Base-by-base conservation (phyloP, 495 filamentous ascomycete species). In the Neurospora sp. region DNA sequence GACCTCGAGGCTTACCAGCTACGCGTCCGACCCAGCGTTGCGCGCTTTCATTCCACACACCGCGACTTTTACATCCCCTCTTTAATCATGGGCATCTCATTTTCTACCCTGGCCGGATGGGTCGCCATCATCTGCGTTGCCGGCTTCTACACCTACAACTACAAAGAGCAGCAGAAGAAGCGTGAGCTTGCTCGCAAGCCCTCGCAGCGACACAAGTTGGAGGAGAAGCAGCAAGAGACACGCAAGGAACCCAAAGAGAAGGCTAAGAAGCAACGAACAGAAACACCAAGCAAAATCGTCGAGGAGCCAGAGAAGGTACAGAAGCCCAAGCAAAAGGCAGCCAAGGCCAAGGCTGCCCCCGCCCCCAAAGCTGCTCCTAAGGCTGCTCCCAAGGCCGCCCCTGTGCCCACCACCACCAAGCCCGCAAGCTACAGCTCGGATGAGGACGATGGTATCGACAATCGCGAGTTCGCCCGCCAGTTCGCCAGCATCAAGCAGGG, bases 401-500 rank as follows among this genome's bases (percentile, higher is more conserved):
- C 77, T 74, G 75, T 72, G 73, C 37, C 76, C 18, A 70, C 71
- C 12, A 70, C 75, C 35, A 35, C 18, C 44, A 75, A 80, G 27
- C 31, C 74, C 12, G 75, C 69, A 41, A 60, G 76, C n/a, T 73
- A 82, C 70, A 86, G 85, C 75, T 79, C 88, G 70, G 84, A 86
- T 20, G 87, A 90, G 69, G 84, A 86, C 23, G 87, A 90, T 75
- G 89, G 89, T 70, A 84, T 91, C 66, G 88, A 91, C 76, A 89
- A 91, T 78, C 86, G 87, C 73, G 92, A 93, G 76, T 92, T 95
- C 81, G 92, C 92, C 16, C 88, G 88, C 72, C 91, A 92, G 77
- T 82, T 93, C 70, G 83, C 88, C 44, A 89, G 84, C 44, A 82
- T 91, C 73, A 93, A 92, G 82, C 83, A 88, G 70, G 91, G 91